Evolutionary conservation across 1,284 basidiomycete genomes (phyloP), one percentile per base, ranked within the genome.

Genomic region (Uromyces viciae-fabae): DNA sequence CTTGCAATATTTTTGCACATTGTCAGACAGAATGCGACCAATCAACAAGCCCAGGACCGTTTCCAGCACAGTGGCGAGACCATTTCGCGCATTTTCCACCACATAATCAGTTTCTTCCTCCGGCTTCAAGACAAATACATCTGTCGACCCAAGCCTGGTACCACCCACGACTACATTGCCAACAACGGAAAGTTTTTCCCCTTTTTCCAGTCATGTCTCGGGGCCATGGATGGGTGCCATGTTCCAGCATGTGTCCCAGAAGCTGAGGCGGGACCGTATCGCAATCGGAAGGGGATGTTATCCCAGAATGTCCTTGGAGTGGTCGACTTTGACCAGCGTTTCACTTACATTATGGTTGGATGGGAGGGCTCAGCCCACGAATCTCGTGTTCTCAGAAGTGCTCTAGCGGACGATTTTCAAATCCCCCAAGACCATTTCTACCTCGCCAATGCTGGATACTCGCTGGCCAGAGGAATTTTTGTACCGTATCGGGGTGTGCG

Each of bases 191-290:
- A 86, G 88, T 86, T 86, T 58, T 87, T 78, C 75, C 87, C 87
- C 15, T 88, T 84, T 73, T 87, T 88, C 82, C 80, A 83, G 33
- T 82, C 85, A 82, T 85, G 84, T 9, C 60, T 88, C 68, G 87
- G 87, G 36, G 87, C 87, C 31, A 84, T 88, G 33, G 88, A 88
- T 84, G 87, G 87, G 0, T 87, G 84, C 22, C 86, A 88, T 71
- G 85, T 88, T 43, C 82, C 83, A 46, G 85, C 83, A 19, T 83
- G 40, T 36, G 82, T 86, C 19, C 82, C 86, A 19, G 77, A 82
- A 15, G 72, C 42, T 3, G 84, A 85, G 3, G 81, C 82, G 0
- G 82, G 84, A 38, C 80, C 78, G 5, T 83, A 85, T 42, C 83
- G 85, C 0, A 85, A 87, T 81, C 83, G 84, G 0, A 88, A 88